A percentile compares a stretch with the other conserved stretches of the same genome.
Conservation (phyloP, 768 basidiomycete species). For the Dendrothele bispora region DNA sequence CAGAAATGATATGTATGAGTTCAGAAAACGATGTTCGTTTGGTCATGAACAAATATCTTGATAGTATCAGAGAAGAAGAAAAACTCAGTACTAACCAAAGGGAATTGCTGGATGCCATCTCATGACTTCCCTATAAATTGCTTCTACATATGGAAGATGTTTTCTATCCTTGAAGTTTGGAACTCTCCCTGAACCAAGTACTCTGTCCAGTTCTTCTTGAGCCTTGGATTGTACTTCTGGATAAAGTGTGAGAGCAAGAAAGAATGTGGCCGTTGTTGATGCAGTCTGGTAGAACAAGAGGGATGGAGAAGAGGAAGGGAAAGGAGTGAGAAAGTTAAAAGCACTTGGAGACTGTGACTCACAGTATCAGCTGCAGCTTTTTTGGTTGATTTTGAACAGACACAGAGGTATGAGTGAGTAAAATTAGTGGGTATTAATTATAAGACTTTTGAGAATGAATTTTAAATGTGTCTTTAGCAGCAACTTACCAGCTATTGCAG, state of each 20-base stretch:
- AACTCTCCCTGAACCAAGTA: slow-evolving; percentile 30
- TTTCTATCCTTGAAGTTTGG: slow-evolving; percentile 32
- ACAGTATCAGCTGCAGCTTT: neutral
- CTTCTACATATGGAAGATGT: slow-evolving; percentile 32
- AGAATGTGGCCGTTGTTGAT: slow-evolving; percentile 31
- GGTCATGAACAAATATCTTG: too few species aligned
- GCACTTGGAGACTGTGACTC: too few species aligned
- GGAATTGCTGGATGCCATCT: slow-evolving; percentile 33
- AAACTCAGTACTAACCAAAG: slow-evolving; percentile 22
- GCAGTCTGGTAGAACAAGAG: too few species aligned
- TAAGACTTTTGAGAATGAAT: neutral
- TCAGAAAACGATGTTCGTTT: too few species aligned
- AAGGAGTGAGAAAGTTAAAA: too few species aligned
- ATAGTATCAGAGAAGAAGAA: neutral
- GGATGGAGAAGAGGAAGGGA: too few species aligned
- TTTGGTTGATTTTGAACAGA: neutral
- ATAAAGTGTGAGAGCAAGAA: slow-evolving; percentile 34
- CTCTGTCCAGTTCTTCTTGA: slow-evolving; percentile 36
- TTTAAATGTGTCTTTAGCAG: slow-evolving; percentile 8
- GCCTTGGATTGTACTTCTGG: slow-evolving; percentile 33
- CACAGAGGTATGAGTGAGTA: neutral
- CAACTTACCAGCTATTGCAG: neutral
- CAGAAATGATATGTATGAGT: too few species aligned
- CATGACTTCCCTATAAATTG: slow-evolving; percentile 34
- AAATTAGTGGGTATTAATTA: neutral